Evolutionary conservation across 352 stramenopile species (phyloP).

Genomic region (Pythium biforme): DNA sequence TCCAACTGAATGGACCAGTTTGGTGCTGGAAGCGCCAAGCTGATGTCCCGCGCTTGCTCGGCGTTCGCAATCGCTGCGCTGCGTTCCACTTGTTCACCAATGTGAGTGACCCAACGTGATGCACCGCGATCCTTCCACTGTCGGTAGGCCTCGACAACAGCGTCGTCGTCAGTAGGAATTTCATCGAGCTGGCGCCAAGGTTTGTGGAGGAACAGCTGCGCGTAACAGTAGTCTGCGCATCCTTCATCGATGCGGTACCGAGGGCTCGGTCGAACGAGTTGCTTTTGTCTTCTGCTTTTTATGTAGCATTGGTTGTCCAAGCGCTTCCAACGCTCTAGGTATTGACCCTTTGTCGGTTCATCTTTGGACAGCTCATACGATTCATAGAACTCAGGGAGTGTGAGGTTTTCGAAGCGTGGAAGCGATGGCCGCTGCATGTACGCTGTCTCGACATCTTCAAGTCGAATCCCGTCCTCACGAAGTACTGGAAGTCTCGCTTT

Average conservation of each 20-base stretch:
- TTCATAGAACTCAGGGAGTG: not conserved
- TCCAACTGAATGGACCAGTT: not conserved
- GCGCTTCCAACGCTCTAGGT: not conserved
- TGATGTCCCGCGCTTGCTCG: not conserved
- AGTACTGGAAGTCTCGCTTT: too few species aligned
- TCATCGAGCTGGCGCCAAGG: not conserved
- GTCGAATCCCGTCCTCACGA: not conserved
- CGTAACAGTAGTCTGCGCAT: conserved; percentile 6
- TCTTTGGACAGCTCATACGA: not conserved
- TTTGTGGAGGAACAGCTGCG: conserved; percentile 6
- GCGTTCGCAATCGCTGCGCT: not conserved
- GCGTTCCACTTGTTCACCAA: not conserved
- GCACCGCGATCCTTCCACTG: not conserved
- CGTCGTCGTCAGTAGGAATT: not conserved
- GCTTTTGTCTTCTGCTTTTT: not conserved
- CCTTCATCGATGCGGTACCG: not conserved
- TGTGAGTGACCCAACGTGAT: not conserved
- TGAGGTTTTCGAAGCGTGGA: not conserved
- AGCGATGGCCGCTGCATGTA: conserved; percentile 1
- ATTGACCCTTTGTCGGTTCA: not conserved
- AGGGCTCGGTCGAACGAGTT: not conserved
- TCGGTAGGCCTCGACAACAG: not conserved
- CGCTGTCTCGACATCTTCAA: not conserved
- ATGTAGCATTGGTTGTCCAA: not conserved
- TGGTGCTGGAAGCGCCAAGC: not conserved